Conservation (phyloP, 768 basidiomycete genomes). For the Tulasnella sp. region DNA sequence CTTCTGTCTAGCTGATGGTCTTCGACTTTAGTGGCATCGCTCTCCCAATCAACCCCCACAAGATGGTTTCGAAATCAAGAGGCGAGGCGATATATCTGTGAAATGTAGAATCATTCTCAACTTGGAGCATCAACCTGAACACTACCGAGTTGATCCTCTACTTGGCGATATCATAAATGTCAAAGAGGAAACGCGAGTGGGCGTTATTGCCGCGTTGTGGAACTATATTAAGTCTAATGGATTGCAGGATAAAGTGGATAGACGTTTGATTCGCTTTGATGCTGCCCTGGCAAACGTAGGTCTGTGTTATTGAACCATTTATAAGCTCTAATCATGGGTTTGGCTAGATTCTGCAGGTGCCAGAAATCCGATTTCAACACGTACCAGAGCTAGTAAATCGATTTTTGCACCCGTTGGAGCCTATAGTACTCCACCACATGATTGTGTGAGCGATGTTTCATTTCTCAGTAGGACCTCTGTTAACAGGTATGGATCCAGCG, state of each 20-base stretch:
- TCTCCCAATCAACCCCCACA: slow-evolving; percentile 34
- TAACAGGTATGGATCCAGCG: too few relatives aligned
- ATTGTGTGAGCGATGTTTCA: slow-evolving; percentile 19
- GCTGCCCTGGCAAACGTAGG: slow-evolving; percentile 50
- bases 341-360: slow-evolving; percentile 53
- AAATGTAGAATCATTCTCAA: slow-evolving; percentile 75
- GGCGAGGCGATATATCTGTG: slow-evolving; percentile 67
- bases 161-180: slow-evolving; percentile 55
- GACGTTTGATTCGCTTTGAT: slow-evolving; percentile 56
- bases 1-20: slow-evolving; percentile 23
- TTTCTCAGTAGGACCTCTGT: background rate
- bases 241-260: slow-evolving; percentile 71
- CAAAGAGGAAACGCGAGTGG: slow-evolving; percentile 73
- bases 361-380: slow-evolving; percentile 60
- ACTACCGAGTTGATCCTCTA: slow-evolving; percentile 61
- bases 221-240: slow-evolving; percentile 79
- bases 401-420: slow-evolving; percentile 61
- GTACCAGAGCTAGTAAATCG: slow-evolving; percentile 79
- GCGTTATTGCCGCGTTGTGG: slow-evolving; percentile 76
- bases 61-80: slow-evolving; percentile 77
- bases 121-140: slow-evolving; percentile 75
- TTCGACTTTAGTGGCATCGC: slow-evolving; percentile 34
- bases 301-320: background rate
- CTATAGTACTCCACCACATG: slow-evolving; percentile 61
- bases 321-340: background rate